phyloP scores from a whole-genome alignment of 1,284 basidiomycete genomes.

The Mycena citricolor region DNA sequence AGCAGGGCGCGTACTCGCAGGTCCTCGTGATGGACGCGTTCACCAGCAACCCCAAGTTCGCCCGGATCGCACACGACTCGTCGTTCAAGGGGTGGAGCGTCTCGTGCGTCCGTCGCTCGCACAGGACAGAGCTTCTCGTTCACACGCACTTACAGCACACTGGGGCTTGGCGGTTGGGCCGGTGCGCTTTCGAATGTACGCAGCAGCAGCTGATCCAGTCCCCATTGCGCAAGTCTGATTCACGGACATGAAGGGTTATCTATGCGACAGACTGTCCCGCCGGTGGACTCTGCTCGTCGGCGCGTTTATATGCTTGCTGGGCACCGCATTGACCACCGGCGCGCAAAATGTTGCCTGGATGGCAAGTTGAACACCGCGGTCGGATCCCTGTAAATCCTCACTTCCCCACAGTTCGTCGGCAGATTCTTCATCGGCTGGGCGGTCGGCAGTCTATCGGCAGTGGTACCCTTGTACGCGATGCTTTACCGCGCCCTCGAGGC shows the following conservation, averaged over 20 bases:
- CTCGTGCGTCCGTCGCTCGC: slow-evolving; percentile 16
- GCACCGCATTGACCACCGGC: slow-evolving; percentile 27
- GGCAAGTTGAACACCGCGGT: slow-evolving; percentile 8
- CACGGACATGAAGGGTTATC: slow-evolving; percentile 25
- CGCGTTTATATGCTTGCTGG: slow-evolving; percentile 25
- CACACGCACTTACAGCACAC: slow-evolving; percentile 16
- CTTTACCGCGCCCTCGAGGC: background rate
- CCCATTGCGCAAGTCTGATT: too few species aligned
- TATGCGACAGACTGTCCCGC: slow-evolving; percentile 28
- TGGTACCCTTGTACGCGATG: slow-evolving; percentile 24
- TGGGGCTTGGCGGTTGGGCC: slow-evolving; percentile 28
- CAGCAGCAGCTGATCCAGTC: too few species aligned
- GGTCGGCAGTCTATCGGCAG: slow-evolving; percentile 28
- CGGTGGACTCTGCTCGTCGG: slow-evolving; percentile 27
- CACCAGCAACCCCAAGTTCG: slow-evolving; percentile 24
- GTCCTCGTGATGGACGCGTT: slow-evolving; percentile 30
- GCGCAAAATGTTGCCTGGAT: slow-evolving; percentile 25
- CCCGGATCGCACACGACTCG: slow-evolving; percentile 27
- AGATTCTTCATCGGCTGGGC: slow-evolving; percentile 29
- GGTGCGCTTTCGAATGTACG: slow-evolving; percentile 26
- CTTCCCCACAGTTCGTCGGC: slow-evolving; percentile 25
- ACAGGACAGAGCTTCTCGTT: too few species aligned
- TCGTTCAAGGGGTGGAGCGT: slow-evolving; percentile 30
- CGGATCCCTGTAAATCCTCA: background rate
- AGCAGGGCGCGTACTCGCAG: slow-evolving; percentile 29